A percentile compares a stretch with the other conserved stretches of the same genome.
Evolutionary conservation across 768 basidiomycete genomes (phyloP).

Genomic region (Fomitopsis serialis): DNA sequence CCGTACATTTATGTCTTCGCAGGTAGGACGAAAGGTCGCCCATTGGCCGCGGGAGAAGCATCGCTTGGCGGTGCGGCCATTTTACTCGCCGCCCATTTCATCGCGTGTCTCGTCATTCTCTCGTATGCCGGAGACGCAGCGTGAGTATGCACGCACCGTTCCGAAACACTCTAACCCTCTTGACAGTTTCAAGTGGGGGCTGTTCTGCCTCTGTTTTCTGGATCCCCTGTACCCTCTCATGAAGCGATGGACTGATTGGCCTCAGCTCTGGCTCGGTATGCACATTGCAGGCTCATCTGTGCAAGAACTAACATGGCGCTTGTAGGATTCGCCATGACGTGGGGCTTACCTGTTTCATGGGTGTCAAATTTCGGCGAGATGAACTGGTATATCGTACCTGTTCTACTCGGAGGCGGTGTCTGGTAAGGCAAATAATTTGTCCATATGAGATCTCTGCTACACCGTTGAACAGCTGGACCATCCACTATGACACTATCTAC

Average conservation of each 20-base stretch:
- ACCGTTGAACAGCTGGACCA: conserved; percentile 30
- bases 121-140: conserved; percentile 9
- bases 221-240: conserved; percentile 40
- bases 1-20: no score
- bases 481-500: conserved; percentile 63
- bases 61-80: conserved; percentile 24
- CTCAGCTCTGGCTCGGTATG: conserved; percentile 52
- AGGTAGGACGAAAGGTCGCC: conserved; percentile 30
- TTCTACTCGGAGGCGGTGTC: conserved; percentile 14
- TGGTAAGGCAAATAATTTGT: conserved; percentile 22
- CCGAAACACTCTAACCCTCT: neutral
- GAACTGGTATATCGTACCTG: conserved; percentile 16
- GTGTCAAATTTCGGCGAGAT: conserved; percentile 30
- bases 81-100: conserved; percentile 18
- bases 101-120: conserved; percentile 11
- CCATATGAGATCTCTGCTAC: conserved; percentile 18
- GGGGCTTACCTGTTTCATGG: conserved; percentile 46
- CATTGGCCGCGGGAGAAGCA: conserved; percentile 26
- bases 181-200: conserved; percentile 5
- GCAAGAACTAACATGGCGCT: neutral
- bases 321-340: conserved; percentile 45
- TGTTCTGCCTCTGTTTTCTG: conserved; percentile 12
- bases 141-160: conserved; percentile 8
- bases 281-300: neutral
- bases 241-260: conserved; percentile 55